Evolutionary conservation across 257 asterid genomes (phyloP).

Genomic region (Gentiana macrophylla): DNA sequence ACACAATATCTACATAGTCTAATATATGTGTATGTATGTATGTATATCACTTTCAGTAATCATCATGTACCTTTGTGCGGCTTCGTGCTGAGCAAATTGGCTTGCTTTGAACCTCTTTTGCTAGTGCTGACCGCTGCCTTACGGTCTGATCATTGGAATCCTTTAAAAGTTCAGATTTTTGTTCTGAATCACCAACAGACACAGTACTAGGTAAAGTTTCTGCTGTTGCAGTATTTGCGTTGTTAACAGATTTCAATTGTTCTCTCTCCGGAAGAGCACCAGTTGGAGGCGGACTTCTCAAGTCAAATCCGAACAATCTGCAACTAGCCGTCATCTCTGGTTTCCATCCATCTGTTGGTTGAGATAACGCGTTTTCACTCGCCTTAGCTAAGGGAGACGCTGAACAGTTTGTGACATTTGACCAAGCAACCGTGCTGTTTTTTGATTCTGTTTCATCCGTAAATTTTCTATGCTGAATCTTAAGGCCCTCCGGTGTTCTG

Average conservation of each 20-base stretch:
- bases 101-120: constrained; percentile 55
- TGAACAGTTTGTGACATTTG: constrained; percentile 32
- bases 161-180: constrained; percentile 50
- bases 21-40: no score
- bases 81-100: constrained; percentile 58
- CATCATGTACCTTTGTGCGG: constrained; percentile 70
- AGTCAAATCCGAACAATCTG: constrained; percentile 76
- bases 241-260: constrained; percentile 20
- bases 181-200: constrained; percentile 57
- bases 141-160: constrained; percentile 38
- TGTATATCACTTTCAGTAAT: neutral
- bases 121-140: constrained; percentile 28
- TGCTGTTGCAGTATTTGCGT: constrained; percentile 20
- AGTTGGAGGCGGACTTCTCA: constrained; percentile 39
- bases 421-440: constrained; percentile 50
- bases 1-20: no score
- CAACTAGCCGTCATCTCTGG: constrained; percentile 35
- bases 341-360: constrained; percentile 31
- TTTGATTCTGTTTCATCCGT: constrained; percentile 43
- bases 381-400: constrained; percentile 22
- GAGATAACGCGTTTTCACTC: constrained; percentile 19
- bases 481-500: constrained; percentile 21
- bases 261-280: constrained; percentile 18
- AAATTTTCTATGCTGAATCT: constrained; percentile 18
- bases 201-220: constrained; percentile 19